Conservation (phyloP, 2,329 filamentous ascomycete genomes). For the Gnomoniopsis sp. region DNA sequence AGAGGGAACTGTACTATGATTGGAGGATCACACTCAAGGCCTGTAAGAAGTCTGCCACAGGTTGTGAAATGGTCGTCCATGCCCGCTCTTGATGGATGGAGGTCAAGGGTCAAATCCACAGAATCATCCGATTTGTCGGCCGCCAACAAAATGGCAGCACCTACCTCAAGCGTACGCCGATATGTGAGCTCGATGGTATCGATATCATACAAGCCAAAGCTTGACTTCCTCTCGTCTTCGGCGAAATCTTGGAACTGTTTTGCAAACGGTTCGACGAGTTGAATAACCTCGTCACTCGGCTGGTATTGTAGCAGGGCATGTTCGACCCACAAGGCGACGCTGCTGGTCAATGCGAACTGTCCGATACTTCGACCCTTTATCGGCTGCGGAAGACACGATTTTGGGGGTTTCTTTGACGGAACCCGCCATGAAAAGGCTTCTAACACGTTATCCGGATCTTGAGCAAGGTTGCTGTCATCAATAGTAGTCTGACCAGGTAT, state of each 20-base stretch:
- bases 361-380: slow-evolving; percentile 1
- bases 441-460: no score
- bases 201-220: neutral
- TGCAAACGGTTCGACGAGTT: neutral
- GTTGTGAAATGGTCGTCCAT: neutral
- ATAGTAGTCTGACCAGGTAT: neutral
- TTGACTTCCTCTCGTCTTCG: neutral
- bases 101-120: neutral
- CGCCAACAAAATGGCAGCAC: slow-evolving; percentile 2
- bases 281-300: neutral
- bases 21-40: neutral
- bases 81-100: neutral
- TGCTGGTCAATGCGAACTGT: neutral
- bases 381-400: neutral
- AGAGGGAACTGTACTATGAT: neutral
- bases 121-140: neutral
- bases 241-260: neutral
- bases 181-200: slow-evolving; percentile 5
- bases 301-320: neutral
- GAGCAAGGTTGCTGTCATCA: neutral
- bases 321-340: neutral
- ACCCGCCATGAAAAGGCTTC: no score
- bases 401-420: no score
- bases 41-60: neutral
- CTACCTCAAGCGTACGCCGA: neutral